These are phyloP conservation scores for Colletotrichum sidae DNA, from an alignment of 2,329 filamentous ascomycete genomes.

Conservation along the genomic window DNA sequence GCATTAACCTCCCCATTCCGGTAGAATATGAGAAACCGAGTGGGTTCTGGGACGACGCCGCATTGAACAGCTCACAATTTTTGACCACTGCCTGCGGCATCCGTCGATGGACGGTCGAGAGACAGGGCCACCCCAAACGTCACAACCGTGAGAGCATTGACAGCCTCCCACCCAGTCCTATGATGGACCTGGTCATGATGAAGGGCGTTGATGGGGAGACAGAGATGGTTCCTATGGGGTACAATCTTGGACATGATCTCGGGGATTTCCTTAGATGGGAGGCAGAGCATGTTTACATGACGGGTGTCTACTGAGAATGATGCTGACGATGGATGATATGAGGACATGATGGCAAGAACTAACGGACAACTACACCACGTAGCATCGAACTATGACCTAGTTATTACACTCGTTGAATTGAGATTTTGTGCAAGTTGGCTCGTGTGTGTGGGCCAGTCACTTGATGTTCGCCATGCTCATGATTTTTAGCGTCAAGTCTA, in stretches of 20 bases:
- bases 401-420: too few species aligned
- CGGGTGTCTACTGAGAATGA: conserved; percentile 39
- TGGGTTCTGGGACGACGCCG: conserved; percentile 48
- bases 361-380: background rate
- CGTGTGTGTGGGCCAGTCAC: too few species aligned
- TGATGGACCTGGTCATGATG: conserved; percentile 59
- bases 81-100: conserved; percentile 43
- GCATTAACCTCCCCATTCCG: conserved; percentile 53
- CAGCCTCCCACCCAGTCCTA: conserved; percentile 61
- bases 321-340: background rate
- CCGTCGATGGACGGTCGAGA: conserved; percentile 51
- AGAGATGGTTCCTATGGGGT: conserved; percentile 67
- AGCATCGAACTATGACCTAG: too few species aligned
- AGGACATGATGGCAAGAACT: background rate
- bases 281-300: conserved; percentile 59
- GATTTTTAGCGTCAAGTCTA: too few species aligned
- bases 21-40: conserved; percentile 48
- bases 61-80: conserved; percentile 48
- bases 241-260: conserved; percentile 69
- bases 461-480: too few species aligned
- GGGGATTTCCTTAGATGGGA: conserved; percentile 71
- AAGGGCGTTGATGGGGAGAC: conserved; percentile 45
- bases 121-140: conserved; percentile 44
- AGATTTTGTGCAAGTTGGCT: too few species aligned
- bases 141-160: conserved; percentile 43